Evolutionary conservation across 2,329 filamentous ascomycete genomes (phyloP).

Genomic region (Pestalotiopsis sp.): DNA sequence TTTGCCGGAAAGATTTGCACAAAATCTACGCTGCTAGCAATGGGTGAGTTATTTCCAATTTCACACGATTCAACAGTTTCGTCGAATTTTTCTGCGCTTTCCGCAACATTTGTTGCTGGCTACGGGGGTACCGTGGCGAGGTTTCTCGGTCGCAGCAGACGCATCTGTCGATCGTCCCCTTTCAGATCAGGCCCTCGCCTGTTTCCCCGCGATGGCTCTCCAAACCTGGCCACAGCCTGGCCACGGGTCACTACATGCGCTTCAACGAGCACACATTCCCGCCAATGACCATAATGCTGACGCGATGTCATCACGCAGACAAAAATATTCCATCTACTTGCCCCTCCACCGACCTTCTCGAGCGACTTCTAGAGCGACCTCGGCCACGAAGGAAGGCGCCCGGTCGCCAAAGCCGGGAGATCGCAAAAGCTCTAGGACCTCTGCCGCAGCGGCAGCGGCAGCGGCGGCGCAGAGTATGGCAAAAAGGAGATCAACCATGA

Average conservation of each 20-base stretch:
- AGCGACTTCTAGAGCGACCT: conserved; percentile 64
- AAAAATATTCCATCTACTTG: conserved; percentile 69
- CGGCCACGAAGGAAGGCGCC: conserved; percentile 64
- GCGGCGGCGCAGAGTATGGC: conserved; percentile 56
- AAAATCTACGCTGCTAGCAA: conserved; percentile 78
- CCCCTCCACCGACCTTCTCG: conserved; percentile 61
- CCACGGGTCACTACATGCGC: not conserved
- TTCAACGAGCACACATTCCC: not conserved
- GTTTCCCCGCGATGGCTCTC: not conserved
- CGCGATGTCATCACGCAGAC: conserved; percentile 45
- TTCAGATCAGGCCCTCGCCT: not conserved
- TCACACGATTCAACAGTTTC: not conserved
- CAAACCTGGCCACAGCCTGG: not conserved
- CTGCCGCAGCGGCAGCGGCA: conserved; percentile 38
- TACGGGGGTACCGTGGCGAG: conserved; percentile 14
- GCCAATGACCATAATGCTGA: conserved; percentile 35
- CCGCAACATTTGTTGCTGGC: conserved; percentile 6
- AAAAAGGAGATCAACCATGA: conserved; percentile 95
- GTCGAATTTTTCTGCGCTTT: not conserved
- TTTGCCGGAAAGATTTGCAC: conserved; percentile 90
- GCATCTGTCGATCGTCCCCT: conserved; percentile 14
- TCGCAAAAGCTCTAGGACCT: conserved; percentile 58
- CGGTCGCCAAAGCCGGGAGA: conserved; percentile 55
- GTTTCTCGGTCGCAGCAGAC: conserved; percentile 4
- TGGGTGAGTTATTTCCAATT: conserved; percentile 66